Percentiles rank a stretch among this genome's conserved stretches.
Evolutionary conservation across 139 green algal species (phyloP).

Genomic region (Chlorella sorokiniana): DNA sequence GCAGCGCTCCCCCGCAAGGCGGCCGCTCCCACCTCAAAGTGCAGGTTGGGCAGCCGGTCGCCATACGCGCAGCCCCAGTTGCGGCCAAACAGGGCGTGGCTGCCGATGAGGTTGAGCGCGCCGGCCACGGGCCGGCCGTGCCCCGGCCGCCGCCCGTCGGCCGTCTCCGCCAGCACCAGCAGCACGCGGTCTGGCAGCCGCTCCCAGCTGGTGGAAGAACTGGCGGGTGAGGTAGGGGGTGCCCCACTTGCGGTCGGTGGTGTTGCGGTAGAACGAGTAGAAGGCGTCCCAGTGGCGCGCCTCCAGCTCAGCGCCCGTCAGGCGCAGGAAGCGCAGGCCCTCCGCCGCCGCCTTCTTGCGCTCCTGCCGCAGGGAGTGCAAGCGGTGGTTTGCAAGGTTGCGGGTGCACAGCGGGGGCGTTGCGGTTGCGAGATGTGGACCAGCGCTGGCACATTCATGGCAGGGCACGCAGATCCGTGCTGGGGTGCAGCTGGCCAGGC

Average conservation of each 20-base stretch:
- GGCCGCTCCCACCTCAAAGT: constrained; percentile 91
- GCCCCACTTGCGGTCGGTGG: constrained; percentile 82
- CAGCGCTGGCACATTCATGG: no score
- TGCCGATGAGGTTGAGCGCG: constrained; percentile 90
- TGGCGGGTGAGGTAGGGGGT: constrained; percentile 83
- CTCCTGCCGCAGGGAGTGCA: constrained; percentile 39
- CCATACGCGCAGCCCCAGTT: constrained; percentile 84
- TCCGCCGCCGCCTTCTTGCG: constrained; percentile 51
- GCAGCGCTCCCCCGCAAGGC: neutral
- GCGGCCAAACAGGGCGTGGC: constrained; percentile 81
- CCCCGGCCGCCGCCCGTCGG: neutral
- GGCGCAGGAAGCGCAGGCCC: constrained; percentile 61
- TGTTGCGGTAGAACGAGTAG: constrained; percentile 80
- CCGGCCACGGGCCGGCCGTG: constrained; percentile 68
- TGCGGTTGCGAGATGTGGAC: neutral
- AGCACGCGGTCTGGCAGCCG: constrained; percentile 73
- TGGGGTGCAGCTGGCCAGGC: neutral
- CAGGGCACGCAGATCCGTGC: no score
- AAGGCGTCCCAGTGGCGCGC: constrained; percentile 82
- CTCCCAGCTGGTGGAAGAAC: constrained; percentile 87
- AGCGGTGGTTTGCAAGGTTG: no score
- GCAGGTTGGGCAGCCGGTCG: constrained; percentile 67
- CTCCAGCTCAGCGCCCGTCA: constrained; percentile 70
- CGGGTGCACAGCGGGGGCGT: no score
- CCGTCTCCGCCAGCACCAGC: constrained; percentile 77